Percentiles rank a stretch among this genome's conserved stretches.
These are phyloP conservation scores for Fusarium tjaetaba DNA, from an alignment of 2,329 filamentous ascomycete genomes.

Conservation along the genomic window DNA sequence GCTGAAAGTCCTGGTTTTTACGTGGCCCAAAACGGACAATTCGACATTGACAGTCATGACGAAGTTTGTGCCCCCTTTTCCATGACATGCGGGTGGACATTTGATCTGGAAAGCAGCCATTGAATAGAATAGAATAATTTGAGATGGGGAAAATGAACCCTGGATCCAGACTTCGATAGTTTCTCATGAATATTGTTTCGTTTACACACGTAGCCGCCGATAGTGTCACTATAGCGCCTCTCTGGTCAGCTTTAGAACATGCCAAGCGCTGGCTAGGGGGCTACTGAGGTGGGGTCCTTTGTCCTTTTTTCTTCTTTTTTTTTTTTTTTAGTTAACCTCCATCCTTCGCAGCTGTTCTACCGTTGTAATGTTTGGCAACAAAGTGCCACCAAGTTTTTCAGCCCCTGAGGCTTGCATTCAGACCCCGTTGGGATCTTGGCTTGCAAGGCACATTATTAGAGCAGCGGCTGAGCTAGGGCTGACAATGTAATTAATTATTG, in stretches of 20 bases:
- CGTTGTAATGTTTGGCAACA: background rate
- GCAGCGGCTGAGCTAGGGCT: slow-evolving; percentile 9
- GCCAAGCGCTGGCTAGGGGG: slow-evolving; percentile 10
- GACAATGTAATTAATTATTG: slow-evolving; percentile 6
- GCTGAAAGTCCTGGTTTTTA: slow-evolving; percentile 8
- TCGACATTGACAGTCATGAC: background rate
- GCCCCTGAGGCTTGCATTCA: slow-evolving; percentile 30
- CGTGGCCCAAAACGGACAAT: slow-evolving; percentile 13
- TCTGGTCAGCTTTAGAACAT: slow-evolving; percentile 6
- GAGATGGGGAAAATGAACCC: background rate
- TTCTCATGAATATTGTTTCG: slow-evolving; percentile 34
- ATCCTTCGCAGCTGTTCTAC: background rate
- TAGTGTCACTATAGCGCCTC: slow-evolving; percentile 20
- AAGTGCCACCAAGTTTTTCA: background rate
- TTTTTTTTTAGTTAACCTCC: background rate
- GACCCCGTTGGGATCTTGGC: background rate
- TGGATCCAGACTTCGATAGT: slow-evolving; percentile 35
- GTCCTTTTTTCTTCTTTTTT: background rate
- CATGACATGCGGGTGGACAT: background rate
- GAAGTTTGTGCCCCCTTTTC: slow-evolving; percentile 1
- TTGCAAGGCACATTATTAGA: background rate
- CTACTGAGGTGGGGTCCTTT: background rate
- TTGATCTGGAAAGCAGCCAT: background rate
- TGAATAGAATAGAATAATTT: background rate
- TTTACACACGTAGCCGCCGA: slow-evolving; percentile 32